Percentiles rank a stretch among this genome's conserved stretches.
Evolutionary conservation across 805 yeast species (phyloP).

Genomic region (Osmozyma mogii): DNA sequence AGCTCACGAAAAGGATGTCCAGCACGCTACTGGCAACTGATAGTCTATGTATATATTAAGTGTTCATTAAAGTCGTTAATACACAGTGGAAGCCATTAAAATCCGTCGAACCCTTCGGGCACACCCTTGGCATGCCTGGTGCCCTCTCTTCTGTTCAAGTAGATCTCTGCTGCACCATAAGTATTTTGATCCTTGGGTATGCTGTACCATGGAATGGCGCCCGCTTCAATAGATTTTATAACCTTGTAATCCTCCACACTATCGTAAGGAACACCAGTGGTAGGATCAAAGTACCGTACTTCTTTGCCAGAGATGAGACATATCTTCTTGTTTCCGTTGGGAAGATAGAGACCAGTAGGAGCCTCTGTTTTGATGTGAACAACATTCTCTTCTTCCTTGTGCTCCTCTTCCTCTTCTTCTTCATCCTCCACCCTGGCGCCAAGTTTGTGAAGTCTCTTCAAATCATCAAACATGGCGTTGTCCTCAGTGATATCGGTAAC

Average conservation of each 20-base stretch:
- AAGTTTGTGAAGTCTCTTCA: slow-evolving; percentile 48
- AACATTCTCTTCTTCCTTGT: slow-evolving; percentile 34
- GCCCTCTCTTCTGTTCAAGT: slow-evolving; percentile 42
- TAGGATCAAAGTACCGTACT: slow-evolving; percentile 83
- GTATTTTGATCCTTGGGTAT: slow-evolving; percentile 45
- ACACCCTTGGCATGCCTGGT: slow-evolving; percentile 75
- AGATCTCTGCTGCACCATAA: slow-evolving; percentile 39
- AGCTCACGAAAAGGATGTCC: slow-evolving; percentile 57
- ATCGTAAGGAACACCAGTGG: slow-evolving; percentile 78
- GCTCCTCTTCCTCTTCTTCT: slow-evolving; percentile 28
- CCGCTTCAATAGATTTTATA: slow-evolving; percentile 41
- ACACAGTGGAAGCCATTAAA: background rate
- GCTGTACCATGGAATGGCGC: slow-evolving; percentile 45
- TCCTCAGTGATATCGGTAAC: slow-evolving; percentile 29
- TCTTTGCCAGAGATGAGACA: slow-evolving; percentile 74
- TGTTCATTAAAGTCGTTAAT: background rate
- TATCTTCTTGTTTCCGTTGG: slow-evolving; percentile 57
- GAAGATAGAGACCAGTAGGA: slow-evolving; percentile 65
- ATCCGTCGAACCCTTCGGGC: slow-evolving; percentile 69
- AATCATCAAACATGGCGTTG: slow-evolving; percentile 32
- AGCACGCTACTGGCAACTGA: slow-evolving; percentile 28
- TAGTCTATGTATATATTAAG: background rate
- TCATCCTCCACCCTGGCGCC: slow-evolving; percentile 46
- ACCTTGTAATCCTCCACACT: slow-evolving; percentile 74
- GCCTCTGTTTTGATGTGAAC: slow-evolving; percentile 54